Conservation (phyloP, 305 asterid species). For the Fraxinus nigra region DNA sequence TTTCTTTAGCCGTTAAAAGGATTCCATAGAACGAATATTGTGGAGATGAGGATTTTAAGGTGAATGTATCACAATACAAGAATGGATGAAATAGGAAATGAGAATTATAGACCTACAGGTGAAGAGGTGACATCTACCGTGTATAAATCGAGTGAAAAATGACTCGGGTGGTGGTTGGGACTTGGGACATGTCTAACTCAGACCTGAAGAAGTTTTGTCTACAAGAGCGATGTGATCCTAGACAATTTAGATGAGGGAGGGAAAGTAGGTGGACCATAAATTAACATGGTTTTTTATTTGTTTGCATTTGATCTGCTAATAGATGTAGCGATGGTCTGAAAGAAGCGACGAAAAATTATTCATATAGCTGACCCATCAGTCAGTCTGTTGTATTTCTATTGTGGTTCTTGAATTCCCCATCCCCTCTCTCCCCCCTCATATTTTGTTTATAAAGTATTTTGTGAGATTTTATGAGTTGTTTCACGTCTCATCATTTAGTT, state of each 20-base stretch:
- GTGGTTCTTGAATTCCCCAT: not conserved
- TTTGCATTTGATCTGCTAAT: not conserved
- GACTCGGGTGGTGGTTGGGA: not conserved
- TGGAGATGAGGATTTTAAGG: not conserved
- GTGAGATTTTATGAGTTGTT: not conserved
- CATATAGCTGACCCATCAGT: not conserved
- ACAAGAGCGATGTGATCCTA: not conserved
- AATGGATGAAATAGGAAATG: not conserved
- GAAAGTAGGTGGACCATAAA: not conserved
- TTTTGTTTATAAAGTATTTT: not conserved
- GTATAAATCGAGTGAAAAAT: not conserved
- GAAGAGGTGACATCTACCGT: not conserved
- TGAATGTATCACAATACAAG: not conserved
- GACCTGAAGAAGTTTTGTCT: not conserved
- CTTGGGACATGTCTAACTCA: not conserved
- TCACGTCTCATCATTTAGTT: not conserved
- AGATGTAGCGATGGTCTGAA: not conserved
- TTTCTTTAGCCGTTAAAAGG: not conserved
- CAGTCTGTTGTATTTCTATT: not conserved
- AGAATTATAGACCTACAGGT: not conserved
- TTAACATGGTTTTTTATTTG: not conserved
- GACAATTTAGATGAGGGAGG: not conserved
- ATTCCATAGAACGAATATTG: not conserved
- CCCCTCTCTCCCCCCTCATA: not conserved
- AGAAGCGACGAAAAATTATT: not conserved